Base-by-base conservation (phyloP, 2,329 filamentous ascomycete genomes). In the Talaromyces rugulosus region DNA sequence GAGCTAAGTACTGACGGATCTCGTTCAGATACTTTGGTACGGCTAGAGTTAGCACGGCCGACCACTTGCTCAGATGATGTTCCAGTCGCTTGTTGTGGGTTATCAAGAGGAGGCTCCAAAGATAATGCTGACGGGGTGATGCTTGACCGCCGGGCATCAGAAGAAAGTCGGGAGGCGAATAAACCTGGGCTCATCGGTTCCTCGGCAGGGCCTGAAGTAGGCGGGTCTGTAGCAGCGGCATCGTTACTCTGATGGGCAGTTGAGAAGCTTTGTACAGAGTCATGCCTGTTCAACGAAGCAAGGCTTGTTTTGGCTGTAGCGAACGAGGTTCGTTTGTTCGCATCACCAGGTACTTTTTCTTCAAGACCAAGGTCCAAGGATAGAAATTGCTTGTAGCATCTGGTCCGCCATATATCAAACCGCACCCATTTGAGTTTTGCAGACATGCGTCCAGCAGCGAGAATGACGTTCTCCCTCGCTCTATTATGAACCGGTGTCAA, bases 361-460 rank as follows among this genome's bases (percentile, higher is more conserved):
- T 96, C 93, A 67, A 96, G 91, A 60, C 94, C 89, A 8, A 98
- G 80, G 72, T 99, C 95, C 75, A 92, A 84, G 5, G 87, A 81
- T 23, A 99, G 79, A 63, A 98, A 93, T 69, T 97, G 94, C 50
- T 89, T 88, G 74, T 99, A 93, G 66, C 93, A 97, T 71, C 87
- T 94, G 69, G 94, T 85, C 59, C 88, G 90, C 92, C 93, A 97
- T 23, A 97, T 95, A 67, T 96, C 92, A 73, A 96, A 89, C 64
- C 94, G 85, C n/a, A 89, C 88, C 94, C 94, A 97, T 73, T 95
- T 96, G 63, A 99, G 79, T 72, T 94, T 92, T 3, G 92, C 92
- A 61, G 93, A 88, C 77, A 96, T 88, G 7, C 89, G 87, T 5
- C 89, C 91, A 23, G 95, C 94, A 18, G 92, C 90, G 66, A 89